Percentiles rank a stretch among this genome's conserved stretches.
These are phyloP conservation scores for Aspergillus fischeri DNA, from an alignment of 2,329 filamentous ascomycete species.

Conservation along the genomic window DNA sequence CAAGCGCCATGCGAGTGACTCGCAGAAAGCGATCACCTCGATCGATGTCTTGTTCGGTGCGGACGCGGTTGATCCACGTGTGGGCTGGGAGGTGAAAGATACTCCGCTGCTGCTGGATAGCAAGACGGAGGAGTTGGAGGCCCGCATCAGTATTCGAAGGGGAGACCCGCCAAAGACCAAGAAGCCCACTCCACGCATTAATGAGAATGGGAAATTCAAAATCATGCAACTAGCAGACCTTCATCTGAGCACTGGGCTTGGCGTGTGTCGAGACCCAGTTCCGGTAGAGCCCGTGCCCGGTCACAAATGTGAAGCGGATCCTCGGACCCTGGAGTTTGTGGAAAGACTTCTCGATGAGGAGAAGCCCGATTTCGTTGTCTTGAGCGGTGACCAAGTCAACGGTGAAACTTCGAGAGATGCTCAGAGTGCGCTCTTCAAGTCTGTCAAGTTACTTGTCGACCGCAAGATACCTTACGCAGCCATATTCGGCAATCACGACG, in stretches of 20 bases:
- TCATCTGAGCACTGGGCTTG: conserved; percentile 86
- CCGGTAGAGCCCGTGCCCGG: conserved; percentile 68
- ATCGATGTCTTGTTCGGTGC: conserved; percentile 85
- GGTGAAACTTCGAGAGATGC: conserved; percentile 88
- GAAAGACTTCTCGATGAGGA: conserved; percentile 81
- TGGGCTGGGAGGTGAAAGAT: conserved; percentile 76
- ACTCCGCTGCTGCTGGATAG: conserved; percentile 68
- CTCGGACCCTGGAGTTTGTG: conserved; percentile 86
- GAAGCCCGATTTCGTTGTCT: conserved; percentile 84
- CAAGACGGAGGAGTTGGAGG: conserved; percentile 57
- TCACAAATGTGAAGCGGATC: conserved; percentile 78
- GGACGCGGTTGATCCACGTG: conserved; percentile 84
- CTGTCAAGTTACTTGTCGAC: conserved; percentile 75
- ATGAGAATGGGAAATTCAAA: conserved; percentile 90
- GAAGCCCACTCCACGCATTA: conserved; percentile 71
- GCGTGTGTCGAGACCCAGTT: conserved; percentile 79
- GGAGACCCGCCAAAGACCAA: conserved; percentile 62
- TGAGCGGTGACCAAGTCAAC: conserved; percentile 94
- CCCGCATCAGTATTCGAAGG: conserved; percentile 73
- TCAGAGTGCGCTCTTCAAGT: conserved; percentile 92
- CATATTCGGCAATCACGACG: conserved; percentile 97
- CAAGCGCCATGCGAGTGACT: conserved; percentile 70
- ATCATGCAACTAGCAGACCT: conserved; percentile 95
- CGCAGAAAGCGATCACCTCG: conserved; percentile 68
- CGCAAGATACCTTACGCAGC: conserved; percentile 87